A percentile compares a stretch with the other conserved stretches of the same genome.
Conservation (phyloP, 2,329 filamentous ascomycete genomes). For the Penicillium paneum region DNA sequence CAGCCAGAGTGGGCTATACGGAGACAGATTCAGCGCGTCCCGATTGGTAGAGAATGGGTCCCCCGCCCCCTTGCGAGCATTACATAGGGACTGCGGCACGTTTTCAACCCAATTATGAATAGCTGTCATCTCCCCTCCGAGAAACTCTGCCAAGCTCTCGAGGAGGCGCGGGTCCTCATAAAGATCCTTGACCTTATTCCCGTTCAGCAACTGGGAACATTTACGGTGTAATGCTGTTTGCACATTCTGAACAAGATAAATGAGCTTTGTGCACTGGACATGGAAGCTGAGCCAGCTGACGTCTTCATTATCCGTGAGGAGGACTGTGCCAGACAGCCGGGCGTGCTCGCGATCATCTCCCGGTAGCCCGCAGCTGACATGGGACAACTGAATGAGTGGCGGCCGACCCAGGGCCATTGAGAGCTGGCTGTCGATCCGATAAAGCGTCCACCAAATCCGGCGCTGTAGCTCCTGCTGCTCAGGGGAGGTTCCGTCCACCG, state of each 20-base stretch:
- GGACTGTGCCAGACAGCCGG: not conserved
- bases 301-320: not conserved
- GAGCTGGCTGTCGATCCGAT: conserved; percentile 47
- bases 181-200: not conserved
- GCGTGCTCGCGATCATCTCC: not conserved
- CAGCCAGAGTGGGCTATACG: conserved; percentile 40
- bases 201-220: not conserved
- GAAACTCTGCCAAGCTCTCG: not conserved
- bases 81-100: not conserved
- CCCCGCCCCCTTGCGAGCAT: not conserved
- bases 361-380: not conserved
- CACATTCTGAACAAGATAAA: not conserved
- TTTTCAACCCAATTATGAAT: not conserved
- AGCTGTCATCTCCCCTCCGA: not conserved
- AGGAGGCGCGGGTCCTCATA: not conserved
- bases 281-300: not conserved
- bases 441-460: conserved; percentile 54
- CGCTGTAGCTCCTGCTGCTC: conserved; percentile 46
- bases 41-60: not conserved
- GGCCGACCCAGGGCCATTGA: conserved; percentile 37
- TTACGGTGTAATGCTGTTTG: not conserved
- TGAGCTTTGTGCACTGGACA: not conserved
- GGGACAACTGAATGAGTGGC: not conserved
- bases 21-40: conserved; percentile 18
- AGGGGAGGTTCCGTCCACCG: conserved; percentile 20